phyloP scores from a whole-genome alignment of 192 early-diverging fungal species.

The Geranomyces variabilis region DNA sequence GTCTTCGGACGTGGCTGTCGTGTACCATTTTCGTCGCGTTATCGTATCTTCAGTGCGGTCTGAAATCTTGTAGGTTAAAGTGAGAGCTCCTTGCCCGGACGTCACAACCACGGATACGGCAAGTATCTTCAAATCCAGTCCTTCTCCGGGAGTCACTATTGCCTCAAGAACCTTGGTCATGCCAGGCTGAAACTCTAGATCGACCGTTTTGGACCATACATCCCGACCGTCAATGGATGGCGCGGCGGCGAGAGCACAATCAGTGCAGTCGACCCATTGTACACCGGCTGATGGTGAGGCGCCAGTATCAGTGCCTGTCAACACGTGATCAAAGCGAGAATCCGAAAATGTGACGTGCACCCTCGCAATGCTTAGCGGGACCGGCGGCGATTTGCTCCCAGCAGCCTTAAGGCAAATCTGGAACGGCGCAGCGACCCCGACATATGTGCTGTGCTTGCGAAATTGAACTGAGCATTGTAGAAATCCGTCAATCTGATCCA shows the following conservation, averaged over 20 bases:
- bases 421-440: slow-evolving; percentile 57
- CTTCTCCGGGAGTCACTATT: slow-evolving; percentile 51
- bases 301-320: slow-evolving; percentile 23
- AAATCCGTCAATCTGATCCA: slow-evolving; percentile 72
- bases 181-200: slow-evolving; percentile 55
- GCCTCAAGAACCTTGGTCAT: slow-evolving; percentile 65
- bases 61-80: slow-evolving; percentile 37
- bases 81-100: slow-evolving; percentile 15
- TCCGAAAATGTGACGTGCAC: slow-evolving; percentile 66
- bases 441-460: slow-evolving; percentile 51
- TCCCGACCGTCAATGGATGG: slow-evolving; percentile 21
- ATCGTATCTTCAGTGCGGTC: slow-evolving; percentile 39
- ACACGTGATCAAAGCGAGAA: slow-evolving; percentile 57
- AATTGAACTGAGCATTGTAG: slow-evolving; percentile 44
- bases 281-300: neutral
- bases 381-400: slow-evolving; percentile 47
- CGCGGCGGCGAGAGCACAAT: slow-evolving; percentile 2
- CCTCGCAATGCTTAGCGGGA: slow-evolving; percentile 47
- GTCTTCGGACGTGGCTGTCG: neutral
- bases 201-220: slow-evolving; percentile 44
- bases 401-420: slow-evolving; percentile 59
- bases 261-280: slow-evolving; percentile 7
- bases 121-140: slow-evolving; percentile 63
- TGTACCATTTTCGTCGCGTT: slow-evolving; percentile 41
- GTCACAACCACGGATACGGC: slow-evolving; percentile 35